Evolutionary conservation across 2,329 filamentous ascomycete species (phyloP).

Genomic region (Alternaria arbusti): DNA sequence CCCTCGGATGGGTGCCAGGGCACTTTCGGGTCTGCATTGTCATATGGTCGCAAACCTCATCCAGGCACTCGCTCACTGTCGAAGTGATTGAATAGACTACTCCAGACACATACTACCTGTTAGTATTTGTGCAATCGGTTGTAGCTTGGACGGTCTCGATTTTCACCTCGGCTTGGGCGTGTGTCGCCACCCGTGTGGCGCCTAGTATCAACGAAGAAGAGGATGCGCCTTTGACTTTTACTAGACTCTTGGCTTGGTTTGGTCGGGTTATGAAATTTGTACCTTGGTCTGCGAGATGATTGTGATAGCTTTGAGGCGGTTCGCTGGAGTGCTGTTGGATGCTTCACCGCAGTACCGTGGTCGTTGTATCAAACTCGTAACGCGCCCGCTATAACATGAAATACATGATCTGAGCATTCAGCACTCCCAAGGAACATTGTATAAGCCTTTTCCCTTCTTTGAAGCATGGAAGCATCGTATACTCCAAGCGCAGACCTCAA

Average conservation of each 20-base stretch:
- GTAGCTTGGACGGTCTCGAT: not conserved
- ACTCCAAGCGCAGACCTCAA: not conserved
- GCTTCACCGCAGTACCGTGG: not conserved
- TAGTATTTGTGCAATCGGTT: not conserved
- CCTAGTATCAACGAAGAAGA: not conserved
- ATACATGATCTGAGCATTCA: not conserved
- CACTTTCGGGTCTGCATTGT: not conserved
- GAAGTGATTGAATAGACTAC: not conserved
- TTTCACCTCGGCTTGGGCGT: not conserved
- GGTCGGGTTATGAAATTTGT: not conserved
- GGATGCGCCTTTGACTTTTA: not conserved
- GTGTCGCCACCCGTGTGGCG: not conserved
- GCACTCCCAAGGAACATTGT: constrained; percentile 4
- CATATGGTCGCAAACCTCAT: not conserved
- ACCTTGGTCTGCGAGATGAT: not conserved
- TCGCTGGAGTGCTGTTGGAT: not conserved
- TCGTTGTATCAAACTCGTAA: not conserved
- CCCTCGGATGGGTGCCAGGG: not conserved
- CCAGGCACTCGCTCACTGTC: not conserved
- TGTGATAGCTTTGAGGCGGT: not conserved
- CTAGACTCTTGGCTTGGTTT: not conserved
- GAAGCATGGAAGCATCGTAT: not conserved
- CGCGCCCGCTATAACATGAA: not conserved
- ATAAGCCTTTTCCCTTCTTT: constrained; percentile 6
- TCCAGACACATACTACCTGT: not conserved